Conservation (phyloP, 768 basidiomycete species). For the Boletus barrowsii region DNA sequence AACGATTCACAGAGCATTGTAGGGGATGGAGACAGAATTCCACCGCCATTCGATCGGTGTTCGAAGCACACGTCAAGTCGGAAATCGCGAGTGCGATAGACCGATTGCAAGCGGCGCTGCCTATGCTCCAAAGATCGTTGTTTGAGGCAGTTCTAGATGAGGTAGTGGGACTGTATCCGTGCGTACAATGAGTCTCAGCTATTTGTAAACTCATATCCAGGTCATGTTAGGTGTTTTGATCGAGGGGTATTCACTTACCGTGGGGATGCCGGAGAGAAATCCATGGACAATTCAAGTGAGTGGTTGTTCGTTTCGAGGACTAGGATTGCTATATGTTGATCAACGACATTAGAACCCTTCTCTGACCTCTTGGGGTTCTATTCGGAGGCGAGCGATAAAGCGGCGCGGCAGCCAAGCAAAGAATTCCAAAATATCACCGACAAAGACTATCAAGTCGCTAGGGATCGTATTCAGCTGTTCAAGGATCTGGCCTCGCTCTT, state of each 20-base stretch:
- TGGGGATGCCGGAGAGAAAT: background rate
- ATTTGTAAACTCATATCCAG: background rate
- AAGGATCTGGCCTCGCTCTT: constrained; percentile 1
- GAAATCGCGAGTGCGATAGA: background rate
- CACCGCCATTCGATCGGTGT: background rate
- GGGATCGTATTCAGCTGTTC: constrained; percentile 13
- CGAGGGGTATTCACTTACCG: constrained; percentile 6
- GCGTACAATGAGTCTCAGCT: background rate
- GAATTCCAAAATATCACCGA: constrained; percentile 6
- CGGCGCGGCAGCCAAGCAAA: background rate
- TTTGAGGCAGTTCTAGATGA: constrained; percentile 26
- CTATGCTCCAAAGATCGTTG: constrained; percentile 14
- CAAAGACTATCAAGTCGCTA: constrained; percentile 7
- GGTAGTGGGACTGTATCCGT: constrained; percentile 23
- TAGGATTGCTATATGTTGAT: background rate
- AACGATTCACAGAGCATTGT: no score
- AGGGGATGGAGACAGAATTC: no score
- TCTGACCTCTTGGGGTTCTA: background rate
- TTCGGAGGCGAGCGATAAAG: constrained; percentile 11
- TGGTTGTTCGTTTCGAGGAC: background rate
- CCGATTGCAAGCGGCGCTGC: constrained; percentile 5
- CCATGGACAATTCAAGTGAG: constrained; percentile 3
- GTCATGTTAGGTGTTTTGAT: constrained; percentile 14
- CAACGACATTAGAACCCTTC: constrained; percentile 10
- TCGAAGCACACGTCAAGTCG: rapidly evolving